phyloP scores from a whole-genome alignment of 2,329 filamentous ascomycete genomes.

The Trichoderma arundinaceum region DNA sequence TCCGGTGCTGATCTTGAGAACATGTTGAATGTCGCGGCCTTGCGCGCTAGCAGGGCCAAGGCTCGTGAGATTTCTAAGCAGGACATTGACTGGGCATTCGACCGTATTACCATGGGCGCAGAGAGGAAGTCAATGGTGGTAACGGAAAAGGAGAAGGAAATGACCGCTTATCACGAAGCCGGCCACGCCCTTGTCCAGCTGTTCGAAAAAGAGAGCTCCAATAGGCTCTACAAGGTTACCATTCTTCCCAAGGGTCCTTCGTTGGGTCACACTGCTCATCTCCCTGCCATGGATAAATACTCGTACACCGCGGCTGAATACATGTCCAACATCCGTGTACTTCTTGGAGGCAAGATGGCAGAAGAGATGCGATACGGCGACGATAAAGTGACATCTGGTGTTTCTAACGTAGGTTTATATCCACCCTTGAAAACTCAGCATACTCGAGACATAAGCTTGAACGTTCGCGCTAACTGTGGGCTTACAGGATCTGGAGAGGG shows the following conservation, averaged over 20 bases:
- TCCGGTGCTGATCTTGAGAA: conserved; percentile 97
- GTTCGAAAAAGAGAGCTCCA: conserved; percentile 73
- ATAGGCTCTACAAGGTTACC: conserved; percentile 92
- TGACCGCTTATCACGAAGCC: conserved; percentile 96
- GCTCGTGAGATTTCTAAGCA: conserved; percentile 73
- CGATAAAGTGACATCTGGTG: conserved; percentile 91
- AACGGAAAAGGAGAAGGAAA: conserved; percentile 88
- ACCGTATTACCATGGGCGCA: conserved; percentile 96
- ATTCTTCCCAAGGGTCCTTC: conserved; percentile 89
- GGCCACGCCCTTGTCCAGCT: conserved; percentile 91
- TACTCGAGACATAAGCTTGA: not conserved
- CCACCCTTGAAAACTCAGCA: not conserved
- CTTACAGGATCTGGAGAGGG: conserved; percentile 76
- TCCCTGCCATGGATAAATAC: conserved; percentile 92
- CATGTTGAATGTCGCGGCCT: conserved; percentile 92
- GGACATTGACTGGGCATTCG: conserved; percentile 97
- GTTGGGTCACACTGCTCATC: conserved; percentile 83
- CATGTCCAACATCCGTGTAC: conserved; percentile 77
- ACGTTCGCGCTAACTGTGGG: not conserved
- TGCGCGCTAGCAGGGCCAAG: conserved; percentile 90
- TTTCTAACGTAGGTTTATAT: conserved; percentile 67
- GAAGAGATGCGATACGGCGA: conserved; percentile 90
- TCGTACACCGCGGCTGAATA: conserved; percentile 86
- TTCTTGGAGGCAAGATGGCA: conserved; percentile 84
- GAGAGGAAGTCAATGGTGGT: conserved; percentile 91